A percentile compares a stretch with the other conserved stretches of the same genome.
phyloP scores from a whole-genome alignment of 352 stramenopile genomes.

The Pythium grandisporangium region DNA sequence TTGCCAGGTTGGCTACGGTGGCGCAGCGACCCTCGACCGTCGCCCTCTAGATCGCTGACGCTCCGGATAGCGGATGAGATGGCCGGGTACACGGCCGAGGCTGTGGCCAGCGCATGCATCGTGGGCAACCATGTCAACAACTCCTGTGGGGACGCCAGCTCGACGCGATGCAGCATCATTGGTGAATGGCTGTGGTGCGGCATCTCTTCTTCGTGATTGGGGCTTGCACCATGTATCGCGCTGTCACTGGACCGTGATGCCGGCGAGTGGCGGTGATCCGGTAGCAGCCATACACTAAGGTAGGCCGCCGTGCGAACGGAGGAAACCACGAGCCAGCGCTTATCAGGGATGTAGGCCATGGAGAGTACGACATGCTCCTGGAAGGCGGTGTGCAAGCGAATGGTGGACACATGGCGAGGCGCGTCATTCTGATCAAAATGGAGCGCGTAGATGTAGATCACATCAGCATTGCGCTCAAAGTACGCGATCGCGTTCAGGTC shows the following conservation, averaged over 20 bases:
- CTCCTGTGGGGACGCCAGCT: slow-evolving; percentile 40
- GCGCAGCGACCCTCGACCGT: too few relatives aligned
- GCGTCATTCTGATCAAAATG: slow-evolving; percentile 56
- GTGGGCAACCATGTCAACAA: slow-evolving; percentile 44
- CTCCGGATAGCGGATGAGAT: slow-evolving; percentile 7
- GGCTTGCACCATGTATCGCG: too few relatives aligned
- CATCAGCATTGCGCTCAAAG: slow-evolving; percentile 53
- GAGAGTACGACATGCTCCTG: slow-evolving; percentile 53
- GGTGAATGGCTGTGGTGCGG: slow-evolving; percentile 16
- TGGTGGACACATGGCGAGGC: slow-evolving; percentile 46
- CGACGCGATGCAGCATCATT: slow-evolving; percentile 54
- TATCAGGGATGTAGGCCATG: slow-evolving; percentile 39
- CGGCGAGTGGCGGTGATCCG: too few relatives aligned
- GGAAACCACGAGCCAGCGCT: slow-evolving; percentile 37
- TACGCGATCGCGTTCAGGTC: slow-evolving; percentile 58
- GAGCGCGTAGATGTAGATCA: slow-evolving; percentile 55
- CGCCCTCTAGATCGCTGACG: too few relatives aligned
- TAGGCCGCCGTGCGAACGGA: slow-evolving; percentile 43
- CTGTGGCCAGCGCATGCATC: slow-evolving; percentile 36
- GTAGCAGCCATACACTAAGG: slow-evolving; percentile 47
- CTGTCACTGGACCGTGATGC: too few relatives aligned
- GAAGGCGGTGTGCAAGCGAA: slow-evolving; percentile 68
- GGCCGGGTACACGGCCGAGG: slow-evolving; percentile 34
- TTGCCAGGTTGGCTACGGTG: too few relatives aligned
- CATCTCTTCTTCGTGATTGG: not conserved